These are phyloP conservation scores for Cupressus sempervirens DNA, from an alignment of 75 land plant genomes.

Conservation along the genomic window DNA sequence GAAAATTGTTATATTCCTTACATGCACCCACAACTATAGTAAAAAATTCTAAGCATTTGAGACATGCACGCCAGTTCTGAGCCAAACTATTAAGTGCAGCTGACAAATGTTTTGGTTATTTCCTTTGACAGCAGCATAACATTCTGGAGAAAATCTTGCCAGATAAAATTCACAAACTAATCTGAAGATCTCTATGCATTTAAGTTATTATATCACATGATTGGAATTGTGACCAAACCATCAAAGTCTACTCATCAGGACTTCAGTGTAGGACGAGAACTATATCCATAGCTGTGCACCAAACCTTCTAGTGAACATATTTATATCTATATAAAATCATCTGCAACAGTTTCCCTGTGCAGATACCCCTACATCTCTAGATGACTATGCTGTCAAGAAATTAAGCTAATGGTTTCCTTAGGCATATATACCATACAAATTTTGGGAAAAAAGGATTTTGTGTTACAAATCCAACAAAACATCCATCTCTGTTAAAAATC, in stretches of 20 bases:
- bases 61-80: not conserved
- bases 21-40: not conserved
- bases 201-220: not conserved
- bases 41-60: not conserved
- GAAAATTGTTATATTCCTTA: not conserved
- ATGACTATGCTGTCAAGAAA: not conserved
- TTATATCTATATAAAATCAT: not conserved
- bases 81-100: not conserved
- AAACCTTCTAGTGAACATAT: not conserved
- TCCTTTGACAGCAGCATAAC: conserved; percentile 4
- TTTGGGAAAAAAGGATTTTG: not conserved
- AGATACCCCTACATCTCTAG: not conserved
- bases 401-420: not conserved
- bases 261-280: not conserved
- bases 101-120: not conserved
- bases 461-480: not conserved
- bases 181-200: not conserved
- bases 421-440: not conserved
- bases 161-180: not conserved
- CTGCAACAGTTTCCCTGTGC: not conserved
- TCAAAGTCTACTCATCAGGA: not conserved
- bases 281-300: not conserved
- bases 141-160: not conserved
- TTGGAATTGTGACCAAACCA: not conserved
- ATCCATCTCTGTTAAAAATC: not conserved